A percentile compares a stretch with the other conserved stretches of the same genome.
These are phyloP conservation scores for Coemansia sp. DNA, from an alignment of 192 early-diverging fungal genomes.

Conservation along the genomic window DNA sequence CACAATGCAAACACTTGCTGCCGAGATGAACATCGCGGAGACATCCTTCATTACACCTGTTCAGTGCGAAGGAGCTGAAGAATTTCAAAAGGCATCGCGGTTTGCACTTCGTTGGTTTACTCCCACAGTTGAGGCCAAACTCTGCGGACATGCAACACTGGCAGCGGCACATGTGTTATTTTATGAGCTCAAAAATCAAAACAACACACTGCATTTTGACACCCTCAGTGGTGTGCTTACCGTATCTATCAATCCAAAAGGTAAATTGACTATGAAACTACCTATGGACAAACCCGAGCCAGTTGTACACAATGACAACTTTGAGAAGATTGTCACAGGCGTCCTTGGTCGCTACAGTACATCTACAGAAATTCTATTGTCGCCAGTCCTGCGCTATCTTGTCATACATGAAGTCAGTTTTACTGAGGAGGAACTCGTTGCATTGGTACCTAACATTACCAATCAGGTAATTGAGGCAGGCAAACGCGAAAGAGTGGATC, in stretches of 20 bases:
- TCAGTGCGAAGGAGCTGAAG: slow-evolving; percentile 4
- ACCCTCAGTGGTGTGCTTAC: slow-evolving; percentile 35
- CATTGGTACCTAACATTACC: slow-evolving; percentile 4
- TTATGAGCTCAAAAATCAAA: slow-evolving; percentile 19
- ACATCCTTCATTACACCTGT: slow-evolving; percentile 47
- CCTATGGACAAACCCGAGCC: slow-evolving; percentile 16
- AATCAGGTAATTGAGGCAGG: slow-evolving; percentile 13
- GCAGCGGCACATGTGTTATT: slow-evolving; percentile 44
- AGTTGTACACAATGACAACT: slow-evolving; percentile 7
- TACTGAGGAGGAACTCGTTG: neutral
- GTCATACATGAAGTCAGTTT: slow-evolving; percentile 14
- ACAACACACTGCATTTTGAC: slow-evolving; percentile 23
- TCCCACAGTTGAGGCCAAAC: slow-evolving; percentile 33
- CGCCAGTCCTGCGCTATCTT: slow-evolving; percentile 23
- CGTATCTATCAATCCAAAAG: neutral
- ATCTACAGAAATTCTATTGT: slow-evolving; percentile 9
- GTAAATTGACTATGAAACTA: slow-evolving; percentile 12
- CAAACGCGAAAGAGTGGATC: slow-evolving; percentile 1
- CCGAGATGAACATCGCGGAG: slow-evolving; percentile 53
- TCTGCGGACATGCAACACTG: slow-evolving; percentile 56
- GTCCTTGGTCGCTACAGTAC: slow-evolving; percentile 11
- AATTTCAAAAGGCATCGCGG: slow-evolving; percentile 6
- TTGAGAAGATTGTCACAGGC: slow-evolving; percentile 7
- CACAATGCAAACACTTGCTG: slow-evolving; percentile 25
- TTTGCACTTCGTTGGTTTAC: slow-evolving; percentile 54